Evolutionary conservation across 2,329 filamentous ascomycete genomes (phyloP), one percentile per base, ranked within the genome.

Genomic region (Botrytis pseudocinerea): DNA sequence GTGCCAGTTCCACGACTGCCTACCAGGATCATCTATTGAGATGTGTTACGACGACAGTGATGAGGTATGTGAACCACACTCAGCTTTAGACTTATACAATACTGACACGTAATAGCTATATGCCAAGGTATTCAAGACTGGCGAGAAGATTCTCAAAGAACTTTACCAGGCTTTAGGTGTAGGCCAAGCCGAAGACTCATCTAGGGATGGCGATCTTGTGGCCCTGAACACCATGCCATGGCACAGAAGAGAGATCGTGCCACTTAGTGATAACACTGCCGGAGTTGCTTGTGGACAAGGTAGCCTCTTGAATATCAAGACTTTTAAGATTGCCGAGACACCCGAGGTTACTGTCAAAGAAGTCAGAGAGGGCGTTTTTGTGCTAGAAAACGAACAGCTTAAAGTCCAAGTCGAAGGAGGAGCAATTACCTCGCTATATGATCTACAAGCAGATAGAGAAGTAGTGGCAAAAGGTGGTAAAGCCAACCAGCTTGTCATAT

Each of bases 11-110:
- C 96, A 99, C 77, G 96, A 99, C 81, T 98, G 96, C 81, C 86
- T 99, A 69, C 96, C 96, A 0, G 96, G 96, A 72, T 98, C 94
- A 80, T 93, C 90, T 48, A 98, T 99, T 78, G 95, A 97, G 82
- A 98, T 98, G 94, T 97, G 94, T 82, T 98, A 98, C 79, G 93
- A 97, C 81, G 96, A 99, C 81, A 97, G 95, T 4, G 92, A 97
- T 80, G 88, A 94, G 83, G 88, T 89, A 82, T 81, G 83, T 78
- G 62, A 22, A 46, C 10, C 20, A n/a, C 32, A 2, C 32, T 28
- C 40, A 40, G 28, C 57, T 65, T 61, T 25, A 59, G 28, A 8
- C 35, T 42, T 69, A 35, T 61, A n/a, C 62, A 70, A 74, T 75
- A 73, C 80, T 83, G 74, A 82, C 75, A 65, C n/a, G 25, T 18